Base-by-base conservation (phyloP, 2,329 filamentous ascomycete species). In the Sporothrix globosa region DNA sequence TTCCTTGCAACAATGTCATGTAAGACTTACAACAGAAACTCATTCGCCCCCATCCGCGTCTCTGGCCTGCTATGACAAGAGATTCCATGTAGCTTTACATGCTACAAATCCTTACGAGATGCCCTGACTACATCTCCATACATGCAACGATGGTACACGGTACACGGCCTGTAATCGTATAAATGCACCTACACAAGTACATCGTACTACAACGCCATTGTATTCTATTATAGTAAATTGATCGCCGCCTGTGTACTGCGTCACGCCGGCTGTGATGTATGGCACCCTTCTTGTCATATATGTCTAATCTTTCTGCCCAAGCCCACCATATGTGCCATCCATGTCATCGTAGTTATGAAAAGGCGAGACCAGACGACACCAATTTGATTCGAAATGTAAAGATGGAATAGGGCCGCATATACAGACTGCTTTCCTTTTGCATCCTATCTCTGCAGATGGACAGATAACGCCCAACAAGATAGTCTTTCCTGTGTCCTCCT, bases 1-100 rank as follows among this genome's bases (percentile, higher is more conserved):
- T n/a, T 61, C 56, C 56, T 30, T 60, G n/a, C 24, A 11, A 61
- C 24, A 44, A 34, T n/a, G 56, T 61, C 34, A 61, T 61, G 24
- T n/a, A n/a, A n/a, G n/a, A n/a, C n/a, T n/a, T n/a, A 19, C 34
- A 58, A 61, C 56, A 60, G n/a, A 17, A 46, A 24, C 13, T 17
- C 21, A 13, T 14, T 13, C 39, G 39, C 24, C 39, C 24, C 21
- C 58, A 34, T 34, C 58, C n/a, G 41, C 21, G 7, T 44, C n/a
- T 63, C n/a, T 46, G 11, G n/a, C n/a, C 34, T 61, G 56, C 24
- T 17, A 61, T 44, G 34, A 17, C 34, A 14, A 41, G 9, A 60
- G 30, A 11, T 34, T 6, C 10, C 54, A n/a, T 11, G 6, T 11
- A 21, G 19, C 3, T 11, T n/a, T 21, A 6, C 54, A 41, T 4